These are phyloP conservation scores for Trichothecium sympodiale DNA, from an alignment of 2,329 filamentous ascomycete species.

Conservation along the genomic window DNA sequence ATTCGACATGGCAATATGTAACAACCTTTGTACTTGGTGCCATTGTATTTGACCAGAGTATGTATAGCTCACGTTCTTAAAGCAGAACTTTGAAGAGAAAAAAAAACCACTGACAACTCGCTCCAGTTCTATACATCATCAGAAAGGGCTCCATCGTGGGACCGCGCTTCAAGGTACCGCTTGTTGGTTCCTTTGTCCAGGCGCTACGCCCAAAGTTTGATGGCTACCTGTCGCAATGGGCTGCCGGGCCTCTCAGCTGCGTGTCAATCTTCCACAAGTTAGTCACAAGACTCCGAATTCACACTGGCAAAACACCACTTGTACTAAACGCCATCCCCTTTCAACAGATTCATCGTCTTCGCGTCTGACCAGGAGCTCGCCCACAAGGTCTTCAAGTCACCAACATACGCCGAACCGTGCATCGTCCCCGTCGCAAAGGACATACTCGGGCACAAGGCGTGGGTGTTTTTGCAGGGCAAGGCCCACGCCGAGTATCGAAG, in stretches of 20 bases:
- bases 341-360: slow-evolving; percentile 62
- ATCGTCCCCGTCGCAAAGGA: slow-evolving; percentile 68
- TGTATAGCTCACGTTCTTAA: too few relatives aligned
- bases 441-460: slow-evolving; percentile 60
- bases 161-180: slow-evolving; percentile 51
- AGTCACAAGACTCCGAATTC: background rate
- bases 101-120: slow-evolving; percentile 2
- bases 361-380: slow-evolving; percentile 68
- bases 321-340: background rate
- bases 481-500: slow-evolving; percentile 69
- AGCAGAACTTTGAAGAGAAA: too few relatives aligned
- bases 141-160: slow-evolving; percentile 53
- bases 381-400: slow-evolving; percentile 74
- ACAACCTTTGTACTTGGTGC: slow-evolving; percentile 20
- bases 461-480: slow-evolving; percentile 71
- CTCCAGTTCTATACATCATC: slow-evolving; percentile 46
- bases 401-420: slow-evolving; percentile 63
- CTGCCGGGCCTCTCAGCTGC: slow-evolving; percentile 66
- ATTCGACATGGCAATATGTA: slow-evolving; percentile 18
- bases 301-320: background rate
- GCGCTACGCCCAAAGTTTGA: slow-evolving; percentile 65
- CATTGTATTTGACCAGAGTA: slow-evolving; percentile 30
- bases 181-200: slow-evolving; percentile 68
- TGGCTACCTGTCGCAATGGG: slow-evolving; percentile 66
- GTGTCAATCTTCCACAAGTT: slow-evolving; percentile 82